Evolutionary conservation across 2,329 filamentous ascomycete genomes (phyloP).

Genomic region (Dactylellina drechsleri): DNA sequence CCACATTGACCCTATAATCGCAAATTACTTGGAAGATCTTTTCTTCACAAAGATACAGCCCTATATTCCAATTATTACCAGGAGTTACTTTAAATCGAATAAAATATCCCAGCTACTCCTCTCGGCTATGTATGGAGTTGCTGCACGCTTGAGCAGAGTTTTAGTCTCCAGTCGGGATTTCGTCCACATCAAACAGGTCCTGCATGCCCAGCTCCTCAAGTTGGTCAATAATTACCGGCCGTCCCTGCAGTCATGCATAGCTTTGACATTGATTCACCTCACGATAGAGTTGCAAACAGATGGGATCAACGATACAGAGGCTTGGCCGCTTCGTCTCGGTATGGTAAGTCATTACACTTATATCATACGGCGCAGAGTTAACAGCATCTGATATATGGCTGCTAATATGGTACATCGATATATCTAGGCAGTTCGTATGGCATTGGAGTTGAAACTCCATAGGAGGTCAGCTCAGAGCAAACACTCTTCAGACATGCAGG

Average conservation of each 20-base stretch:
- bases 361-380: background rate
- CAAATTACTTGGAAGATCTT: constrained; percentile 53
- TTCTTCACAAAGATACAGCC: constrained; percentile 57
- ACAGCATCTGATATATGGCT: background rate
- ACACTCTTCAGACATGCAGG: constrained; percentile 51
- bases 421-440: constrained; percentile 56
- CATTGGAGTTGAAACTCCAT: constrained; percentile 56
- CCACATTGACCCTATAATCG: constrained; percentile 55
- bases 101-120: constrained; percentile 55
- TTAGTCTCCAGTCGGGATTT: constrained; percentile 57
- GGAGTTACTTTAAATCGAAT: constrained; percentile 53
- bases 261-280: constrained; percentile 57
- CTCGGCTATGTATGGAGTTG: constrained; percentile 57
- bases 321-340: constrained; percentile 56
- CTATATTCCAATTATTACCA: constrained; percentile 57
- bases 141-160: constrained; percentile 55
- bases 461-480: constrained; percentile 47
- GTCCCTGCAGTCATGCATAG: constrained; percentile 56
- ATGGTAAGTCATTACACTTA: constrained; percentile 41
- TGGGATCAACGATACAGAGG: constrained; percentile 56
- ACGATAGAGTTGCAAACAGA: constrained; percentile 57
- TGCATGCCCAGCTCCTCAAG: constrained; percentile 55
- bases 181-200: constrained; percentile 57
- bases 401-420: constrained; percentile 7
- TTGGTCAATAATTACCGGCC: constrained; percentile 56